A percentile compares a stretch with the other conserved stretches of the same genome.
phyloP scores from a whole-genome alignment of 495 filamentous ascomycete species.

The Coniosporium apollinis region DNA sequence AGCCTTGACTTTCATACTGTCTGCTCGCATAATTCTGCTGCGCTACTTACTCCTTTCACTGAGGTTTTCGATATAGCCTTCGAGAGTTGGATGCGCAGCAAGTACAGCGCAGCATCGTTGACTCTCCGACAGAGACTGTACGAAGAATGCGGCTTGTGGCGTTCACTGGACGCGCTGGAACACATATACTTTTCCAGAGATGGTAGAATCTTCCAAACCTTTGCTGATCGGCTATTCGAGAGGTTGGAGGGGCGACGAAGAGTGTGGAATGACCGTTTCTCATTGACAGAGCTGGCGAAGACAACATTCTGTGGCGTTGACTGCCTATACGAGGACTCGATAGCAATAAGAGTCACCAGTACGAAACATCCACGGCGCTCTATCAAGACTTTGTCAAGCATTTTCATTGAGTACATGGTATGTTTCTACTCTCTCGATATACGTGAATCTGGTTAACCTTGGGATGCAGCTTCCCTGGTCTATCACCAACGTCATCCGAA shows the following conservation, averaged over 20 bases:
- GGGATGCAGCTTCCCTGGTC: conserved; percentile 51
- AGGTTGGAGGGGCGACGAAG: conserved; percentile 48
- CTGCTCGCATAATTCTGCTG: conserved; percentile 22
- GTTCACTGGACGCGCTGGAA: conserved; percentile 48
- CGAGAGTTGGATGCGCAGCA: conserved; percentile 40
- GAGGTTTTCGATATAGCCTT: conserved; percentile 59
- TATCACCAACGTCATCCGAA: conserved; percentile 62
- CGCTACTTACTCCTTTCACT: conserved; percentile 50
- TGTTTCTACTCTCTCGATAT: too few species aligned
- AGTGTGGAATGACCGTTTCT: conserved; percentile 68
- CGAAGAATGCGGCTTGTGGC: conserved; percentile 47
- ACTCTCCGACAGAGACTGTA: conserved; percentile 49
- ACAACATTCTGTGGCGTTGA: conserved; percentile 39
- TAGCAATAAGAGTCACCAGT: conserved; percentile 33
- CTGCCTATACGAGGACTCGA: conserved; percentile 38
- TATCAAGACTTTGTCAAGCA: conserved; percentile 20
- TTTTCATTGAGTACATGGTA: conserved; percentile 16
- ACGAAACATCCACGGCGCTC: conserved; percentile 18
- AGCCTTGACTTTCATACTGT: conserved; percentile 39
- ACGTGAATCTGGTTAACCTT: conserved; percentile 4
- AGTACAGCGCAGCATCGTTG: conserved; percentile 23
- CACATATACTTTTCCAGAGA: conserved; percentile 58
- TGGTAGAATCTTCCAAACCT: conserved; percentile 40
- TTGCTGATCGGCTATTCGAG: conserved; percentile 58
- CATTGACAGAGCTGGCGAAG: conserved; percentile 64